Conservation (phyloP, 2,329 filamentous ascomycete genomes). For the Aspergillus sclerotialis region DNA sequence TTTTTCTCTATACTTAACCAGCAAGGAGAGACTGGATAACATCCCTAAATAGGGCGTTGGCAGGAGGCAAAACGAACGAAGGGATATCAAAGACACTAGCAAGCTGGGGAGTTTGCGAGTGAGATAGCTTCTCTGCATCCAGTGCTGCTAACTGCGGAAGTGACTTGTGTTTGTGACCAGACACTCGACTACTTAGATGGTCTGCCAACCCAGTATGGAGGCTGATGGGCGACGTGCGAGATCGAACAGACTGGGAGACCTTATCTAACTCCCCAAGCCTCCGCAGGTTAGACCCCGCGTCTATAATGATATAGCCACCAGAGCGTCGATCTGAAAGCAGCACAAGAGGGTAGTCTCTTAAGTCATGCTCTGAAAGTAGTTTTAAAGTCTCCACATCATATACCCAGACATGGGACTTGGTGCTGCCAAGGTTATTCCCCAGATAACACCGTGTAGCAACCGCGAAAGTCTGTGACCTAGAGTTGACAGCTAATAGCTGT, state of each 20-base stretch:
- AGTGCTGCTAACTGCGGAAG: neutral
- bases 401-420: constrained; percentile 50
- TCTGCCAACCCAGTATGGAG: constrained; percentile 25
- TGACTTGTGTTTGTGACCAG: neutral
- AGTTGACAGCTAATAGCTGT: constrained; percentile 60
- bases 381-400: constrained; percentile 57
- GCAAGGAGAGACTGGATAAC: constrained; percentile 28
- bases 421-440: constrained; percentile 40
- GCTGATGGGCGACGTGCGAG: constrained; percentile 16
- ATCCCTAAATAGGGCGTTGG: constrained; percentile 31
- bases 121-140: constrained; percentile 11
- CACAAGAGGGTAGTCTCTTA: constrained; percentile 55
- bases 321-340: constrained; percentile 58
- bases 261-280: constrained; percentile 23
- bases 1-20: too few species aligned
- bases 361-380: constrained; percentile 52
- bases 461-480: constrained; percentile 58
- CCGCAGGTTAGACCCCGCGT: constrained; percentile 68
- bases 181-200: constrained; percentile 2
- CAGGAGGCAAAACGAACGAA: constrained; percentile 31
- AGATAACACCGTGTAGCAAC: constrained; percentile 43
- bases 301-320: constrained; percentile 68
- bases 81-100: constrained; percentile 32
- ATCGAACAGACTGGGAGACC: constrained; percentile 16
- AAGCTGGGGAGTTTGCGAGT: constrained; percentile 19